Evolutionary conservation across 1,284 basidiomycete genomes (phyloP), one percentile per base, ranked within the genome.

Genomic region (Apiotrichum mycotoxinovorans): DNA sequence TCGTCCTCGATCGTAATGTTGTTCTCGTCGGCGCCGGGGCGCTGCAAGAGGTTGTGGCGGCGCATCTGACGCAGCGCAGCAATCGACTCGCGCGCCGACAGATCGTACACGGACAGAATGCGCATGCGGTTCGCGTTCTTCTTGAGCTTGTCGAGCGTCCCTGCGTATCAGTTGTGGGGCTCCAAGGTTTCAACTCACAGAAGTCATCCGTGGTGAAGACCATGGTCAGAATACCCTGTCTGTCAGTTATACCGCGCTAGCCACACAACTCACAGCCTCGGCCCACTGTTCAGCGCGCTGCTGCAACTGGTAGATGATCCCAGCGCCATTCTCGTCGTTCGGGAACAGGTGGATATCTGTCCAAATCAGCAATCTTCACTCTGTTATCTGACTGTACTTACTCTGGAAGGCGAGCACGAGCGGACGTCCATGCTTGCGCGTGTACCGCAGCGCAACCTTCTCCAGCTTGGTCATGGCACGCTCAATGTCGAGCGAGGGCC

Each of bases 261-360:
- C 46, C 18, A 18, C 42, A 33, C n/a, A 48, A 75, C 83, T 64
- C 65, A 87, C 89, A 81, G 74, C 85, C 84, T 87, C 86, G 2
- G 87, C 85, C 89, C 91, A 93, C 12, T 85, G 78, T 71, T 92
- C 90, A 5, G 89, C 90, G 46, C 85, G 82, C 68, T 89, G 88
- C 70, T 92, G 91, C 18, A 92, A 80, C 69, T 91, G 89, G 61
- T 91, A 78, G 11, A 94, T 77, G 73, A 92, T 82, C 33, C 86
- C 83, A 58, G 82, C 80, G 0, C 89, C 90, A 26, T 84, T 85
- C n/a, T 87, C 86, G 60, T 89, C 84, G 64, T 90, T 88, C 44
- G 86, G 84, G 76, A 91, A 87, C 64, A 84, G 83, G 63, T 92
- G 90, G 3, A 91, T 71, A 62, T 83, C 77, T 78, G 30, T 23